Evolutionary conservation across 352 stramenopile genomes (phyloP), one percentile per base, ranked within the genome.

Genomic region (Pythium chondricola): DNA sequence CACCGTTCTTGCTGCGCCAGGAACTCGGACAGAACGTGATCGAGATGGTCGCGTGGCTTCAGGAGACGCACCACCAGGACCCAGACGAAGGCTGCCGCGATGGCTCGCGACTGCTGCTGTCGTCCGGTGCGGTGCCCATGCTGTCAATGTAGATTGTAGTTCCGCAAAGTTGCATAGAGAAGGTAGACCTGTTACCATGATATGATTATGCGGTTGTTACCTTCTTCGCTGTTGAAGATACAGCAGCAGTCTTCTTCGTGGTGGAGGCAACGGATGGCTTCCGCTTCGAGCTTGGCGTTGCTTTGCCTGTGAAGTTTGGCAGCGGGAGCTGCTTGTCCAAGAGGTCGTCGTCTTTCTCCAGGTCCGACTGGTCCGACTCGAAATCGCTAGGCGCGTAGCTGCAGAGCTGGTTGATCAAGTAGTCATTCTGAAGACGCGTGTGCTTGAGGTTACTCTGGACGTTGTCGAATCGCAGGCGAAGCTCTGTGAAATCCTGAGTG

Each of bases 51-150:
- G 58, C 58, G 1, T 91, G 79, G 79, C 61, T 91, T 16, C 61
- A 62, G 39, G 52, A 79, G 4, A 63, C 82, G 11, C 53, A 62
- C 20, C 56, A 54, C 2, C 25, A 58, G 14, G 79, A 91, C 31
- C 62, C 76, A 3, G 79, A 91, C 43, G 66, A 71, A 52, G 79
- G 79, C 5, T 91, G 76, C 36, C 77, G 79, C 1, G 79, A 91
- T 42, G 79, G 70, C 11, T 74, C 74, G 10, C 60, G 52, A 3
- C 40, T 91, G 17, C 45, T 91, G 35, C 64, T 73, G 2, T 77
- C 71, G 4, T 86, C 75, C 13, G 59, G 63, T 4, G 56, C 43
- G 2, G 48, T 75, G 7, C 65, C 67, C 6, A 53, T 49, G 39
- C 43, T 74, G 20, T 50, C 62, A 1, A 55, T 83, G 44, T 56